These are phyloP conservation scores for Tetrapyrgos nigripes DNA, from an alignment of 1,284 basidiomycete genomes.

Conservation along the genomic window DNA sequence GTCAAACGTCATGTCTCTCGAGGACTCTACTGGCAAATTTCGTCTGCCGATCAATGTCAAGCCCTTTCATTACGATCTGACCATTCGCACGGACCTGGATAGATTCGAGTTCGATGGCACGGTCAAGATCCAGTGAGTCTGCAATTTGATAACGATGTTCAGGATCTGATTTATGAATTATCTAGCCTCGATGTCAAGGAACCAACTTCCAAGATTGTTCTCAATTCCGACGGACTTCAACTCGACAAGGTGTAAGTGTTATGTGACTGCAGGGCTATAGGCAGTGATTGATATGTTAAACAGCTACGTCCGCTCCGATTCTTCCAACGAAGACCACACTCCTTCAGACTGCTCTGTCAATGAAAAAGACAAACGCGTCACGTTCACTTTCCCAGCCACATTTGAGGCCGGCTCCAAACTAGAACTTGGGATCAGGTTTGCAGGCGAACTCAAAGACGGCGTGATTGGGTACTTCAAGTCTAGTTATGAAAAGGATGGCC, in stretches of 20 bases:
- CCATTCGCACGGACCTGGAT: constrained; percentile 85
- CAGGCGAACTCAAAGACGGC: constrained; percentile 65
- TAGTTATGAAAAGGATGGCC: constrained; percentile 59
- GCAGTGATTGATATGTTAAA: background rate
- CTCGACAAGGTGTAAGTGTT: constrained; percentile 64
- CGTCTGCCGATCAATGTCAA: constrained; percentile 80
- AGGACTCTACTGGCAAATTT: constrained; percentile 50
- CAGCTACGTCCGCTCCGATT: constrained; percentile 64
- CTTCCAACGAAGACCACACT: constrained; percentile 59
- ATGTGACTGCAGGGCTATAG: background rate
- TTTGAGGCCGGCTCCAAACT: constrained; percentile 70
- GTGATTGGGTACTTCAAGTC: constrained; percentile 82
- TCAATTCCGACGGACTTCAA: constrained; percentile 78
- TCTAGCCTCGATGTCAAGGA: constrained; percentile 73
- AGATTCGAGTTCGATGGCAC: constrained; percentile 79
- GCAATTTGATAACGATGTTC: background rate
- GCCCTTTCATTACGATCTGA: constrained; percentile 86
- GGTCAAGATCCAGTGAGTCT: constrained; percentile 71
- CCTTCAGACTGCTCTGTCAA: constrained; percentile 61
- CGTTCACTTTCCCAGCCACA: constrained; percentile 59
- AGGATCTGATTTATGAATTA: background rate
- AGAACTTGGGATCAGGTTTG: constrained; percentile 68
- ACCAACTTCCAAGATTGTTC: constrained; percentile 69
- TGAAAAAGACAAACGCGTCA: constrained; percentile 67
- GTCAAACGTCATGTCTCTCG: constrained; percentile 23